Evolutionary conservation across 129 eudicot genomes (phyloP).

Genomic region (Heracleum sosnowskyi): DNA sequence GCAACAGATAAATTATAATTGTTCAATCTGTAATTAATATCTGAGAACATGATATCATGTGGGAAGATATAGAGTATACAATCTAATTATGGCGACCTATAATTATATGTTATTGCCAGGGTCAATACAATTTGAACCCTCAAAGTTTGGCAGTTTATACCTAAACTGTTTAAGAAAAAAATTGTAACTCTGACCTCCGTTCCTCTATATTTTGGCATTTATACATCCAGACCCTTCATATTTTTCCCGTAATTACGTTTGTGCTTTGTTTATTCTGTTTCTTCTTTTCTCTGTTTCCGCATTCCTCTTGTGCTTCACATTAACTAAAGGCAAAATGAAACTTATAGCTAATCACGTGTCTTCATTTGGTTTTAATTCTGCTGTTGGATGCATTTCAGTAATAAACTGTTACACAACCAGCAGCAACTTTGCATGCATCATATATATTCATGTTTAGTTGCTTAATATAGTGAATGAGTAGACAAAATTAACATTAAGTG

Average conservation of each 20-base stretch:
- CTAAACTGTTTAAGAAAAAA: background rate
- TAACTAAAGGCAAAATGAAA: no score
- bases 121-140: background rate
- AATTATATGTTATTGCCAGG: no score
- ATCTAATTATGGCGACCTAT: no score
- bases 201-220: background rate
- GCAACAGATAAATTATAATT: no score
- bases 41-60: background rate
- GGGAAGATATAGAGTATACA: background rate
- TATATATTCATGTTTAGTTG: no score
- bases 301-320: background rate
- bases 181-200: background rate
- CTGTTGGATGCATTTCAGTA: background rate
- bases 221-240: background rate
- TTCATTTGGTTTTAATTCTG: background rate
- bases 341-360: background rate
- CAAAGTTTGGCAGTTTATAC: background rate
- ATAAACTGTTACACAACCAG: no score
- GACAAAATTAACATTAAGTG: background rate
- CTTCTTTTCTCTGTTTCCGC: background rate
- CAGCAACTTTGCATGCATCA: no score
- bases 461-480: no score
- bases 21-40: background rate
- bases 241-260: background rate
- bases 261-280: background rate